Conservation (phyloP, 352 stramenopile genomes). For the Aphanomyces stellatus region DNA sequence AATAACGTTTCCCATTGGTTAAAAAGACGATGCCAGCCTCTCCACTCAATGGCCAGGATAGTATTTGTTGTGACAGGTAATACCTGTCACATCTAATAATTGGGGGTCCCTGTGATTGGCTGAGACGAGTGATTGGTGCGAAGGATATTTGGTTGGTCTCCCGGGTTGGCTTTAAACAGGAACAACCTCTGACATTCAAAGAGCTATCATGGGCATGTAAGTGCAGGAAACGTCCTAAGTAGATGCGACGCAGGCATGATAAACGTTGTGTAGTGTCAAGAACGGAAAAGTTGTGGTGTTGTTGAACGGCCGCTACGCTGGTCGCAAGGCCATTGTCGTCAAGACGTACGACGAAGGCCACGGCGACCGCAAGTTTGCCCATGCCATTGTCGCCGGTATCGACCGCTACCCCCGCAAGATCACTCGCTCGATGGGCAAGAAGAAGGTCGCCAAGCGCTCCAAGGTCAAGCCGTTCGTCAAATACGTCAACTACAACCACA, state of each 20-base stretch:
- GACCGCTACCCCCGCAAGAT: constrained; percentile 96
- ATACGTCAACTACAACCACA: constrained; percentile 99
- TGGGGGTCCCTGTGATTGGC: constrained; percentile 17
- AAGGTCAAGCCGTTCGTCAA: constrained; percentile 99
- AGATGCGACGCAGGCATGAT: background rate
- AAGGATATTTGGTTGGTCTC: background rate
- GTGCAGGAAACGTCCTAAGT: background rate
- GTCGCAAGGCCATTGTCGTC: constrained; percentile 98
- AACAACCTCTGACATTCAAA: constrained; percentile 17
- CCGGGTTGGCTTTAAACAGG: constrained; percentile 5
- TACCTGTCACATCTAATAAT: background rate
- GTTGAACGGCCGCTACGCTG: constrained; percentile 97
- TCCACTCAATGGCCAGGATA: background rate
- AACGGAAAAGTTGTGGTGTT: constrained; percentile 99
- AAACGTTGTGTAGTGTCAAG: constrained; percentile 78
- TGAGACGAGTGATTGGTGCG: constrained; percentile 8
- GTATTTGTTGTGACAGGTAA: background rate
- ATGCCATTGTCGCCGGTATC: constrained; percentile 96
- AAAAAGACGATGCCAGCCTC: background rate
- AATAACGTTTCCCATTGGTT: background rate
- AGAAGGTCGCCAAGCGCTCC: constrained; percentile 95
- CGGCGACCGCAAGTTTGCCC: constrained; percentile 94
- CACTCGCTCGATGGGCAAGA: constrained; percentile 94
- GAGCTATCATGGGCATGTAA: constrained; percentile 20
- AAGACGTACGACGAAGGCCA: constrained; percentile 97